Evolutionary conservation across 106 monocot species (phyloP).

Genomic region (Vanilla planifolia): DNA sequence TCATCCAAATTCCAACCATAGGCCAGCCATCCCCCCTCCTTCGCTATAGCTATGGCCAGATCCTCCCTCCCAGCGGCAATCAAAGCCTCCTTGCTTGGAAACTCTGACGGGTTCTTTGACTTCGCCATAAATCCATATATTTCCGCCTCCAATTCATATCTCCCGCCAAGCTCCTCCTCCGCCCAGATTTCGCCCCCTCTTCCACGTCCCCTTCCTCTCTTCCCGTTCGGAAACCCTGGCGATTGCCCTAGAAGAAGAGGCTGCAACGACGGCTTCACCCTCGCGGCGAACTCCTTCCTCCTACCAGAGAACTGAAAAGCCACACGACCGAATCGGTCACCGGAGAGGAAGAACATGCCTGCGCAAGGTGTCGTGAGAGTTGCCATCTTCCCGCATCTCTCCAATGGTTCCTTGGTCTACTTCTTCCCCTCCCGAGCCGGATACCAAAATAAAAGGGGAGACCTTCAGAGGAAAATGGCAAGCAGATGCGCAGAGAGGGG

Average conservation of each 20-base stretch:
- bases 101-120: conserved; percentile 40
- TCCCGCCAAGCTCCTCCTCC: conserved; percentile 1
- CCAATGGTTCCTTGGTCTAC: no score
- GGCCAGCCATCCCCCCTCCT: conserved; percentile 62
- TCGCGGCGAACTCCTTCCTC: not conserved
- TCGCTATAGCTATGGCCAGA: conserved; percentile 45
- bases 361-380: not conserved
- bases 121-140: conserved; percentile 67
- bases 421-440: no score
- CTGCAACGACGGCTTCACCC: not conserved
- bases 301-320: not conserved
- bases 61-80: conserved; percentile 53
- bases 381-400: conserved; percentile 13
- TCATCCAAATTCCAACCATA: conserved; percentile 21
- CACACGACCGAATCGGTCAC: not conserved
- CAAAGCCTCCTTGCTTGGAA: conserved; percentile 61
- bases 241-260: not conserved
- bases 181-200: not conserved
- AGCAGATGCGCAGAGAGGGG: no score
- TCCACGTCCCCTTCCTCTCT: not conserved
- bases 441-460: no score
- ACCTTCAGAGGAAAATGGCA: no score
- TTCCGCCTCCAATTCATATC: conserved; percentile 47
- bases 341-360: not conserved
- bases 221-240: conserved; percentile 5